phyloP scores from a whole-genome alignment of 805 yeast genomes.

The Yarrowia phangngaensis region DNA sequence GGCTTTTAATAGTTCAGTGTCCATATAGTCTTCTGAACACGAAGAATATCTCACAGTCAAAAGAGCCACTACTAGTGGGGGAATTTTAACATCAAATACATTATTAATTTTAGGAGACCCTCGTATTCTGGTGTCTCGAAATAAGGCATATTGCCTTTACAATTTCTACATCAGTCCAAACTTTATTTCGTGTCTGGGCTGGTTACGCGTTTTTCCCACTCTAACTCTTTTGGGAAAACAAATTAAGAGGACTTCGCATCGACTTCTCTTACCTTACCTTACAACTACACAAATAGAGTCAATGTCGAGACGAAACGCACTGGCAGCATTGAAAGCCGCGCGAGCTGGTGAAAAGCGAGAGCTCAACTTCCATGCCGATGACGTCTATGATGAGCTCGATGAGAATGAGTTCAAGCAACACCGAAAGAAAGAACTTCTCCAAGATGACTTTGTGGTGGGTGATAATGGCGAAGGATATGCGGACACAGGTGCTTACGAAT shows the following conservation, averaged over 20 bases:
- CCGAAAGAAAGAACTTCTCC: slow-evolving; percentile 73
- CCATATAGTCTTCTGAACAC: too few species aligned
- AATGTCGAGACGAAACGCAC: slow-evolving; percentile 24
- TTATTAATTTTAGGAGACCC: too few species aligned
- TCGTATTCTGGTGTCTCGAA: too few species aligned
- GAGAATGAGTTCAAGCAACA: slow-evolving; percentile 72
- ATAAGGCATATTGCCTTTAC: too few species aligned
- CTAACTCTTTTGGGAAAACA: slow-evolving; percentile 4
- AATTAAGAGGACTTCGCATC: slow-evolving; percentile 1
- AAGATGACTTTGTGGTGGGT: slow-evolving; percentile 91
- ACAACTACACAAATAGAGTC: slow-evolving; percentile 5
- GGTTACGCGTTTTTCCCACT: slow-evolving; percentile 24
- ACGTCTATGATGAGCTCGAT: slow-evolving; percentile 83
- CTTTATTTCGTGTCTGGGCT: slow-evolving; percentile 23
- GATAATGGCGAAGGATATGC: slow-evolving; percentile 93
- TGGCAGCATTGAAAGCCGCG: slow-evolving; percentile 23
- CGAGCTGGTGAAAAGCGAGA: slow-evolving; percentile 44
- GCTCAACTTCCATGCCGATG: slow-evolving; percentile 48
- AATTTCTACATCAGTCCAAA: too few species aligned
- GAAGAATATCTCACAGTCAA: too few species aligned
- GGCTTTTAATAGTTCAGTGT: too few species aligned
- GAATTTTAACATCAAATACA: too few species aligned
- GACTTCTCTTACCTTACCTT: not conserved
- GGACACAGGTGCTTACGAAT: slow-evolving; percentile 88
- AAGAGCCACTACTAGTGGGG: too few species aligned